phyloP scores from a whole-genome alignment of 2,329 filamentous ascomycete species.

The Fusarium albidum region DNA sequence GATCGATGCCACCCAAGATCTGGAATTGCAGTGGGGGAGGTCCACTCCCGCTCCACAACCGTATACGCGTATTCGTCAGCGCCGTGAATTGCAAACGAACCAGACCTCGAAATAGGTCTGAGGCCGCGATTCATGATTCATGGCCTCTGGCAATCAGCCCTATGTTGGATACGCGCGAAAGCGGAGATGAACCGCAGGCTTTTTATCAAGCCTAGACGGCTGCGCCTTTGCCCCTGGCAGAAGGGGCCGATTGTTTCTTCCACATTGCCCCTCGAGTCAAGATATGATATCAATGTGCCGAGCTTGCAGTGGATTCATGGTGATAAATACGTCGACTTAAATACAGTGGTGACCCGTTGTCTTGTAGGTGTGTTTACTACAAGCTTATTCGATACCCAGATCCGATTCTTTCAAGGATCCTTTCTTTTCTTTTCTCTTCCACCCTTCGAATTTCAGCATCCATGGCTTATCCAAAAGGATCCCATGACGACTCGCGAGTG shows the following conservation, averaged over 20 bases:
- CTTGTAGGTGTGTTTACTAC: neutral
- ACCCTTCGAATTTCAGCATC: neutral
- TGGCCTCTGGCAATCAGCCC: slow-evolving; percentile 13
- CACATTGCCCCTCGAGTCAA: neutral
- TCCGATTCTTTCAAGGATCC: neutral
- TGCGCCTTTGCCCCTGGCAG: neutral
- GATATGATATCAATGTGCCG: neutral
- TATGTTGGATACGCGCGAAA: slow-evolving; percentile 9
- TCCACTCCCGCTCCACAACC: neutral
- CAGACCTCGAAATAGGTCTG: neutral
- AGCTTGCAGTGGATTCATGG: neutral
- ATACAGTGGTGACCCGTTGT: neutral
- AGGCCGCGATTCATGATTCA: neutral
- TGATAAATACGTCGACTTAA: neutral
- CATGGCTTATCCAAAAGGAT: slow-evolving; percentile 6
- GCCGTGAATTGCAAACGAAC: neutral
- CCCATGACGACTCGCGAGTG: neutral
- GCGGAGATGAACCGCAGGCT: neutral
- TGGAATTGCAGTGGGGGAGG: neutral
- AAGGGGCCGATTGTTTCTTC: neutral
- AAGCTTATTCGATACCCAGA: neutral
- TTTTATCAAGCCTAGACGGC: neutral
- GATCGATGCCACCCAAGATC: slow-evolving; percentile 6
- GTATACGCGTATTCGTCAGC: slow-evolving; percentile 28
- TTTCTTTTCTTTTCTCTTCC: neutral